A percentile compares a stretch with the other conserved stretches of the same genome.
Conservation (phyloP, 139 green algal species). For the Tetratostichococcus sp. region DNA sequence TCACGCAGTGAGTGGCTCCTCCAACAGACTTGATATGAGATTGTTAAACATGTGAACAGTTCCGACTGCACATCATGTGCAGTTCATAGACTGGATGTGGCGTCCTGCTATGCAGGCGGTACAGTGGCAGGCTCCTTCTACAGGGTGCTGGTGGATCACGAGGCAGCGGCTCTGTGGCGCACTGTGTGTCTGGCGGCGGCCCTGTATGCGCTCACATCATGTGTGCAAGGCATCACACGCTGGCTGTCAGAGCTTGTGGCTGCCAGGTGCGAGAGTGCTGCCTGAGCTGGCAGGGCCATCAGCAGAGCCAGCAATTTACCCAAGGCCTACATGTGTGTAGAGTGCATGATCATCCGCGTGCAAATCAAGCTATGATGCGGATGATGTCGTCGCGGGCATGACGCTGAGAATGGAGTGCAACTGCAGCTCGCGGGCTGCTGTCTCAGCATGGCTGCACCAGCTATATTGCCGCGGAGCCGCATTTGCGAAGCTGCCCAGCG, state of each 20-base stretch:
- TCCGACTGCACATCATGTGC: not conserved
- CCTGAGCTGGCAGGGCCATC: not conserved
- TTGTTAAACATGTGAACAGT: not conserved
- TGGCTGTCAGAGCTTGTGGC: not conserved
- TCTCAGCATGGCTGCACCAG: constrained; percentile 19
- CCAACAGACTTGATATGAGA: too few relatives aligned
- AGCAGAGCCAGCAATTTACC: too few relatives aligned
- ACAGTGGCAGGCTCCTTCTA: constrained; percentile 46
- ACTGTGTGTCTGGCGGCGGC: constrained; percentile 15
- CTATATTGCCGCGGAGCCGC: constrained; percentile 24
- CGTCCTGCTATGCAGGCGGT: constrained; percentile 24
- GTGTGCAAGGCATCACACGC: not conserved
- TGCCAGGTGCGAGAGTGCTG: not conserved
- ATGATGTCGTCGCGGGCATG: too few relatives aligned
- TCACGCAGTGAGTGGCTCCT: constrained; percentile 27
- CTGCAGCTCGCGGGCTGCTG: constrained; percentile 20
- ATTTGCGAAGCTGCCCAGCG: constrained; percentile 16
- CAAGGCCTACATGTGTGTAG: constrained; percentile 4
- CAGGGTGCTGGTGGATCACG: constrained; percentile 21
- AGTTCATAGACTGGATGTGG: too few relatives aligned
- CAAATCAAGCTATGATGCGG: too few relatives aligned
- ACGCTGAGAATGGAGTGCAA: constrained; percentile 11
- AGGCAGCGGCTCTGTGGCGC: constrained; percentile 5
- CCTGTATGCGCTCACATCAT: constrained; percentile 17
- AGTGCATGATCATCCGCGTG: too few relatives aligned